These are phyloP conservation scores for Keithomyces neogunnii DNA, from an alignment of 2,329 filamentous ascomycete genomes.

Conservation along the genomic window DNA sequence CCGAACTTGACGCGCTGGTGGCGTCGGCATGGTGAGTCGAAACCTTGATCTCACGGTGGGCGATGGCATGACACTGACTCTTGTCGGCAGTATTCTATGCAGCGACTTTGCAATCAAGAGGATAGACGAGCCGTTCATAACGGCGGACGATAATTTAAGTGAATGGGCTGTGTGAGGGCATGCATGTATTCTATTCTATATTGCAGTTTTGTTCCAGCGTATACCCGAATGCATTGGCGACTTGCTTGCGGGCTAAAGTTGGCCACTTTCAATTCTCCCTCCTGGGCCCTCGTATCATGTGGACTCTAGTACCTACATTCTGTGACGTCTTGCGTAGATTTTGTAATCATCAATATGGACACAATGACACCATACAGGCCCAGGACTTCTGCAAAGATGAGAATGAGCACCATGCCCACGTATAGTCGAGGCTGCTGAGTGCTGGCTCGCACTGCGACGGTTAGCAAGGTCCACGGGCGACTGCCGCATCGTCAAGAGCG, in stretches of 20 bases:
- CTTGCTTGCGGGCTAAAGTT: not conserved
- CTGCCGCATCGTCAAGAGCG: not conserved
- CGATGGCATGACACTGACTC: not conserved
- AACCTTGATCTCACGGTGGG: not conserved
- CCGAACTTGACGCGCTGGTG: constrained; percentile 85
- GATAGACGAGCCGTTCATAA: constrained; percentile 88
- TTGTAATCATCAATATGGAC: constrained; percentile 39
- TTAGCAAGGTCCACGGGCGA: not conserved
- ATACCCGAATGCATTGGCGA: constrained; percentile 15
- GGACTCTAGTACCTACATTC: constrained; percentile 18
- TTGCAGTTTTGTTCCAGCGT: constrained; percentile 13
- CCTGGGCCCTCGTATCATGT: not conserved
- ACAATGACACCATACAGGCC: constrained; percentile 39
- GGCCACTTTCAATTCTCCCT: not conserved
- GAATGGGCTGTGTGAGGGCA: constrained; percentile 63
- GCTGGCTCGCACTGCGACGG: constrained; percentile 30
- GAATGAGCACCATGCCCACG: constrained; percentile 37
- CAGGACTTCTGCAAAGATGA: constrained; percentile 39
- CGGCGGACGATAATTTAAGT: constrained; percentile 58
- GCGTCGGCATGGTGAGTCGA: constrained; percentile 71
- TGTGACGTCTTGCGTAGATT: constrained; percentile 28
- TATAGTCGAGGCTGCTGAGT: constrained; percentile 39
- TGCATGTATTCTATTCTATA: not conserved
- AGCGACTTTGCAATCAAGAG: constrained; percentile 91
- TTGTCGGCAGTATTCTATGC: constrained; percentile 65